A percentile compares a stretch with the other conserved stretches of the same genome.
phyloP scores from a whole-genome alignment of 139 green algal genomes.

The Cymbomonas tetramitiformis region DNA sequence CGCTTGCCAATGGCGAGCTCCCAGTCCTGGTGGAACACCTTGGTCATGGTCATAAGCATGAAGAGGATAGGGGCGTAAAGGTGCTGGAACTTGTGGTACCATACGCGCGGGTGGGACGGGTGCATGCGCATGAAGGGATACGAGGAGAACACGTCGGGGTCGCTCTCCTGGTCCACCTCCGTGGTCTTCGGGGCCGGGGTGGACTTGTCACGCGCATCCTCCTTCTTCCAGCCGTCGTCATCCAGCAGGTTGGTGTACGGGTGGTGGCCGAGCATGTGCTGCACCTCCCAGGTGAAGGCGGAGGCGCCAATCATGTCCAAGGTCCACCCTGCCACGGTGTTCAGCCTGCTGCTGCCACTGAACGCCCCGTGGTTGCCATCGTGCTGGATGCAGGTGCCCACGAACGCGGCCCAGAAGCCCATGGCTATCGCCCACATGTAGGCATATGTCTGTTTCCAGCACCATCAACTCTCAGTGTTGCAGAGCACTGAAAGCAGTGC shows the following conservation, averaged over 20 bases:
- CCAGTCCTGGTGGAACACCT: too few species aligned
- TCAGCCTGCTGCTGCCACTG: constrained; percentile 10
- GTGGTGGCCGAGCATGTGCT: constrained; percentile 62
- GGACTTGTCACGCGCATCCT: too few species aligned
- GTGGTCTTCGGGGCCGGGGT: too few species aligned
- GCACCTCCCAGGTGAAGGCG: constrained; percentile 61
- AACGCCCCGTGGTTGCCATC: constrained; percentile 54
- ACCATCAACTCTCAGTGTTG: too few species aligned
- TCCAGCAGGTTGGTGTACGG: constrained; percentile 55
- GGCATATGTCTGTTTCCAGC: too few species aligned
- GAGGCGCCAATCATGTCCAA: constrained; percentile 51
- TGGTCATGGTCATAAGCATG: constrained; percentile 5
- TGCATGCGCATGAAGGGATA: constrained; percentile 42
- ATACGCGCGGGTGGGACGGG: constrained; percentile 26
- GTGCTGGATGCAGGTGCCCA: constrained; percentile 49
- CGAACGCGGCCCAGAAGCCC: too few species aligned
- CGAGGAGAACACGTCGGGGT: constrained; percentile 43
- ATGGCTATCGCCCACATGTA: too few species aligned
- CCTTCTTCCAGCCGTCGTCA: too few species aligned
- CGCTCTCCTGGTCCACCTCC: too few species aligned
- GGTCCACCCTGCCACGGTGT: constrained; percentile 28
- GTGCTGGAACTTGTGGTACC: constrained; percentile 37
- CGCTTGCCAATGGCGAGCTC: too few species aligned
- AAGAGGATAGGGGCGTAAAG: constrained; percentile 26
- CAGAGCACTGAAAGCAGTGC: too few species aligned